These are phyloP conservation scores for Geotrichum restrictum DNA, from an alignment of 1,139 yeast genomes.

Conservation along the genomic window DNA sequence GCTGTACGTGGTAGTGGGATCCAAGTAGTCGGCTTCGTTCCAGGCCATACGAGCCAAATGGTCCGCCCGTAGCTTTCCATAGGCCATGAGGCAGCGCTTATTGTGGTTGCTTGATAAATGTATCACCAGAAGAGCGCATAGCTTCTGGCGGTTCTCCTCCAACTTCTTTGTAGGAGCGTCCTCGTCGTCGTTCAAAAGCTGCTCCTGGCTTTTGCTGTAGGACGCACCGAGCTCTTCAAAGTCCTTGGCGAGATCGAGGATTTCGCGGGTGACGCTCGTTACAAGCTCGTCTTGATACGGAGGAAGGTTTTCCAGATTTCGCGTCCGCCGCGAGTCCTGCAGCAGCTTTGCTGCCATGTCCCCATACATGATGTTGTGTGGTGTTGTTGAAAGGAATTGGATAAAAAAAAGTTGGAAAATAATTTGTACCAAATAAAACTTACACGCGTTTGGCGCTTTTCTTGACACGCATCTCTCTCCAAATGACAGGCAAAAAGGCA, in stretches of 20 bases:
- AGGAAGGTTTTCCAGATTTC: conserved; percentile 64
- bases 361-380: conserved; percentile 65
- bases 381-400: neutral
- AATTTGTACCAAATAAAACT: neutral
- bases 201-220: conserved; percentile 26
- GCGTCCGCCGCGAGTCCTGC: conserved; percentile 77
- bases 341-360: conserved; percentile 78
- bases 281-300: conserved; percentile 73
- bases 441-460: neutral
- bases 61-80: conserved; percentile 67
- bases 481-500: conserved; percentile 2
- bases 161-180: conserved; percentile 37
- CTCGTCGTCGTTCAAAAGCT: too few species aligned
- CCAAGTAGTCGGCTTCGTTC: conserved; percentile 46
- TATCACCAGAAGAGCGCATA: conserved; percentile 78
- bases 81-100: conserved; percentile 82
- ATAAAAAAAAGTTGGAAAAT: neutral
- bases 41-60: conserved; percentile 69
- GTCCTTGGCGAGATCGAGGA: conserved; percentile 42
- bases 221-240: conserved; percentile 48
- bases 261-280: conserved; percentile 51
- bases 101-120: conserved; percentile 78
- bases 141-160: conserved; percentile 42
- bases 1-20: conserved; percentile 43
- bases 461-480: neutral